phyloP scores from a whole-genome alignment of 306 rosid genomes.

The Sophora flavescens region DNA sequence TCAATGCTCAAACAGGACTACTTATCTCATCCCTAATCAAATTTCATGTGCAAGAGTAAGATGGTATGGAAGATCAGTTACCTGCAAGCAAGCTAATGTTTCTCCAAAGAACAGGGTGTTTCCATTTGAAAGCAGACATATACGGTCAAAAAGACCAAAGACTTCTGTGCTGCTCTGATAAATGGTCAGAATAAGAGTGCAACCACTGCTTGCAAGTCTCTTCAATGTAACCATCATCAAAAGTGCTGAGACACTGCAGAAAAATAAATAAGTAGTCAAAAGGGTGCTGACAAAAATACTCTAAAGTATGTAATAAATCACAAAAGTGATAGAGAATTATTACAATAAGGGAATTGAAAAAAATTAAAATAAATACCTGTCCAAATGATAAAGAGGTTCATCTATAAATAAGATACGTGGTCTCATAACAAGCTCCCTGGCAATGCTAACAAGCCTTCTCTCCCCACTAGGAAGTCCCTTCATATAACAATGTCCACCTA shows the following conservation, averaged over 20 bases:
- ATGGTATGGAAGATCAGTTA: slow-evolving; percentile 42
- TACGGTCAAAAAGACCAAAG: slow-evolving; percentile 96
- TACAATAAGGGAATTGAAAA: slow-evolving; percentile 8
- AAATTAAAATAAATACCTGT: slow-evolving; percentile 64
- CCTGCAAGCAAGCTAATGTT: slow-evolving; percentile 99
- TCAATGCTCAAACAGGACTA: slow-evolving; percentile 22
- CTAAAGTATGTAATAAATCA: slow-evolving; percentile 33
- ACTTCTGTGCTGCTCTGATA: slow-evolving; percentile 99
- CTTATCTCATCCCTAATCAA: slow-evolving; percentile 29
- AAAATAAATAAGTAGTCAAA: slow-evolving; percentile 40
- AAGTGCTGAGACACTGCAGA: slow-evolving; percentile 90
- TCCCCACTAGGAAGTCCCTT: slow-evolving; percentile 97
- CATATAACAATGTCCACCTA: slow-evolving; percentile 97
- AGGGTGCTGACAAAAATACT: slow-evolving; percentile 17
- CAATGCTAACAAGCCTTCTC: slow-evolving; percentile 91
- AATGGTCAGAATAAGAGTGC: slow-evolving; percentile 85
- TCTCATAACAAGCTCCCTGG: slow-evolving; percentile 98
- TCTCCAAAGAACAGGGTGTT: slow-evolving; percentile 97
- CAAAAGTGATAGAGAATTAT: slow-evolving; percentile 18
- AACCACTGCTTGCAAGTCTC: slow-evolving; percentile 97
- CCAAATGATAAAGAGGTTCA: slow-evolving; percentile 95
- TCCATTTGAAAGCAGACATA: slow-evolving; percentile 98
- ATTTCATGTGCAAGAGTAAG: slow-evolving; percentile 6
- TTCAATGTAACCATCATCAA: slow-evolving; percentile 99
- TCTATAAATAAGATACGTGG: slow-evolving; percentile 92